Evolutionary conservation across 2,329 filamentous ascomycete genomes (phyloP), one percentile per base, ranked within the genome.

Genomic region (Chrysosphaeria jannelii): DNA sequence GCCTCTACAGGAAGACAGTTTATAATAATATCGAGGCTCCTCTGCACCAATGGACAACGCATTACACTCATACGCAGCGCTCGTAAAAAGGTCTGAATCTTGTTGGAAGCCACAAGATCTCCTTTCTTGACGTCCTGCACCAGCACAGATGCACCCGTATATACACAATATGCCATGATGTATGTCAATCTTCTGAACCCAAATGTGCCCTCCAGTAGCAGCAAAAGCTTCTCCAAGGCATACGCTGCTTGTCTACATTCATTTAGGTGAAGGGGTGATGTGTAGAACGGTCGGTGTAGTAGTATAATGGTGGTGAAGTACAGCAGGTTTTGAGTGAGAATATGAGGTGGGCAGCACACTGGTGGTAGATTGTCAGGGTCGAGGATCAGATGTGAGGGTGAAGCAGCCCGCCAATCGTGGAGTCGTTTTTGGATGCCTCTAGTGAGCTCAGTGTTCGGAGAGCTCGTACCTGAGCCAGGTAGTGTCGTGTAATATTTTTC

Each of bases 151-250:
- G 38, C 38, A 6, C 33, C 35, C 4, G 37, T 40, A 23, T 41
- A 41, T 17, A 37, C 34, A 26, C 37, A 40, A 25, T 42, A 42
- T 4, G 33, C 38, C 33, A 40, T 39, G 6, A 41, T 24, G 21
- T 41, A 42, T 3, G 36, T 38, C 8, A 41, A 30, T 8, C 34
- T 33, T 8, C 25, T 24, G 8, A 41, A 31, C 3, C 38, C 36
- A 22, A 37, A 37, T 3, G 36, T 36, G 14, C 25, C 30, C 21
- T 42, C 38, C 5, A 40, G 27, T 0, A 38, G 26, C 0, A 38
- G 25, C 4, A 39, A 21, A 2, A 41, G 30, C 11, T 33, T 34
- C 23, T 38, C 36, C 13, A 40, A 28, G 5, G 23, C 27, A 10
- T 39, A 29, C 5, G 37, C 28, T 4, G 39, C 38, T 3, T 29